Evolutionary conservation across 345 rosid genomes (phyloP).

Genomic region (Rhizophora apiculata): DNA sequence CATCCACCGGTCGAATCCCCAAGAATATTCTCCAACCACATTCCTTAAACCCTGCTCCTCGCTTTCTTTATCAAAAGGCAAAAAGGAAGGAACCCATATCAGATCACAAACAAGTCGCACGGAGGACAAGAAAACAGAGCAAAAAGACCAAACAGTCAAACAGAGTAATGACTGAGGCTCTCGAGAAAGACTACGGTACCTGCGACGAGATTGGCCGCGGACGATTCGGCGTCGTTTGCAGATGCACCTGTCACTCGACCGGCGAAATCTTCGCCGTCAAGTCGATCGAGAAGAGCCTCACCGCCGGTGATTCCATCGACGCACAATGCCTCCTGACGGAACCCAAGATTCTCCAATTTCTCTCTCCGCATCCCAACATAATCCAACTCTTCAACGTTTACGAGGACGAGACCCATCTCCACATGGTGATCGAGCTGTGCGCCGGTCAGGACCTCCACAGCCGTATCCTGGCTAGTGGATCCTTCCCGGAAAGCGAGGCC

Average conservation of each 20-base stretch:
- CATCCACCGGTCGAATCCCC: too few relatives aligned
- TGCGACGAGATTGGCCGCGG: conserved; percentile 79
- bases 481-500: conserved; percentile 42
- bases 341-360: conserved; percentile 59
- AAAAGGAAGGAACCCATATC: neutral
- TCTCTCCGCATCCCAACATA: conserved; percentile 64
- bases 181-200: conserved; percentile 47
- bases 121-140: neutral
- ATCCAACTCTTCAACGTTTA: conserved; percentile 46
- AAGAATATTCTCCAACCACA: conserved; percentile 32
- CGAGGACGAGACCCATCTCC: conserved; percentile 54
- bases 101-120: neutral
- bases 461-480: conserved; percentile 37
- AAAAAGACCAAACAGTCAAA: too few relatives aligned
- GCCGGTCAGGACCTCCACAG: conserved; percentile 53
- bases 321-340: conserved; percentile 69
- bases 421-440: conserved; percentile 62
- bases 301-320: conserved; percentile 56
- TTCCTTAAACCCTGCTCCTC: conserved; percentile 5
- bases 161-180: conserved; percentile 43
- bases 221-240: conserved; percentile 57
- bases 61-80: neutral
- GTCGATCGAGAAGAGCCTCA: conserved; percentile 52
- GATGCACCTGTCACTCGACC: conserved; percentile 47
- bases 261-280: conserved; percentile 64